Conservation (phyloP, 2,329 filamentous ascomycete genomes). For the Fusarium longipes region DNA sequence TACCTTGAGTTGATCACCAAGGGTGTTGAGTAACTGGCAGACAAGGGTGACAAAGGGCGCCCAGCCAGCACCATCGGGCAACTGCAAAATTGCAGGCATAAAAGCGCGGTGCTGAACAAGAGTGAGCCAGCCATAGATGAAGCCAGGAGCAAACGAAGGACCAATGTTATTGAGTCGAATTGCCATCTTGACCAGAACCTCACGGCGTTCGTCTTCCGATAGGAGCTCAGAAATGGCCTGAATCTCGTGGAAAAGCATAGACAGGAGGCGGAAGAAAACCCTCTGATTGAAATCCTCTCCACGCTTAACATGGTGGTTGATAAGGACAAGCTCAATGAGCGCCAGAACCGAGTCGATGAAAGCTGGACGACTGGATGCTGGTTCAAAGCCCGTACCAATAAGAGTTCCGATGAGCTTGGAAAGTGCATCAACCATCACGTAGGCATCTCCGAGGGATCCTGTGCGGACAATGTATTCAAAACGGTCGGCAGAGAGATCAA, state of each 20-base stretch:
- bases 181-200: constrained; percentile 78
- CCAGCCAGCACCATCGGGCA: constrained; percentile 79
- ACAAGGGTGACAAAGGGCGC: constrained; percentile 78
- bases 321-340: constrained; percentile 82
- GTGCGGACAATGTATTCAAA: constrained; percentile 78
- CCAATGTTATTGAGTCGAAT: constrained; percentile 78
- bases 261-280: constrained; percentile 91
- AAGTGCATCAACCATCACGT: constrained; percentile 78
- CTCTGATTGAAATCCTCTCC: constrained; percentile 87
- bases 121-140: constrained; percentile 85
- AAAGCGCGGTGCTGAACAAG: constrained; percentile 88
- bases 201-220: constrained; percentile 69
- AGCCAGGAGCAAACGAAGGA: constrained; percentile 81
- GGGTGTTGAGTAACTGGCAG: constrained; percentile 76
- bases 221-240: constrained; percentile 68
- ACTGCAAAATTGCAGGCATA: constrained; percentile 78
- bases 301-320: constrained; percentile 84
- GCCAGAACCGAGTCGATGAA: constrained; percentile 84
- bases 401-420: constrained; percentile 83
- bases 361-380: constrained; percentile 71
- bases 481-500: constrained; percentile 81
- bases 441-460: constrained; percentile 68
- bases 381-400: constrained; percentile 76
- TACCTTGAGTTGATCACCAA: constrained; percentile 83
- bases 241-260: constrained; percentile 82